Percentiles rank a stretch among this genome's conserved stretches.
phyloP scores from a whole-genome alignment of 1,284 basidiomycete genomes.

The Rhodotorula sp. region DNA sequence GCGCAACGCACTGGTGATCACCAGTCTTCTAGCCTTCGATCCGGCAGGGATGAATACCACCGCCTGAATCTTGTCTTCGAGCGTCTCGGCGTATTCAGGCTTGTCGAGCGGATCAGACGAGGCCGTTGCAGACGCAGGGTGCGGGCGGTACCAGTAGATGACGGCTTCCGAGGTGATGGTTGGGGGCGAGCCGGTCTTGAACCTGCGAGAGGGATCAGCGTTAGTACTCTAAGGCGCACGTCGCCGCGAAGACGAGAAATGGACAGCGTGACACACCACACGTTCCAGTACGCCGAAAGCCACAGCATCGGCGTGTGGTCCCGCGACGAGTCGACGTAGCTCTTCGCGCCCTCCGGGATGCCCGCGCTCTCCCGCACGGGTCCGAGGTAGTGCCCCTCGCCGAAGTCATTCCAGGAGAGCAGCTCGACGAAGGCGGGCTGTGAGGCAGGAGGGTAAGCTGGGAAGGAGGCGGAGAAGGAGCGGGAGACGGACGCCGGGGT shows the following conservation, averaged over 20 bases:
- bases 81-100: not conserved
- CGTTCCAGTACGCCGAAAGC: constrained; percentile 3
- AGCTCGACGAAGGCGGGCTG: constrained; percentile 19
- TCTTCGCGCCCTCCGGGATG: not conserved
- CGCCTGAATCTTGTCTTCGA: constrained; percentile 6
- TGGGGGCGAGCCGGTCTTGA: constrained; percentile 7
- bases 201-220: not conserved
- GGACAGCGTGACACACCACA: not conserved
- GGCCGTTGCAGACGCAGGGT: not conserved
- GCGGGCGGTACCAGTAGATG: constrained; percentile 7
- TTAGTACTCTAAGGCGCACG: too few relatives aligned
- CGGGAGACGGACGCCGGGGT: not conserved
- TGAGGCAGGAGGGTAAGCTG: not conserved
- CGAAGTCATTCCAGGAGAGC: constrained; percentile 10
- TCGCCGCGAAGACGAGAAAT: too few relatives aligned
- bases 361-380: not conserved
- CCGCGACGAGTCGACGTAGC: not conserved
- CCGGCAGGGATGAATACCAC: constrained; percentile 3
- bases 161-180: not conserved
- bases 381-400: constrained; percentile 13
- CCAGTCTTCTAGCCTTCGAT: not conserved
- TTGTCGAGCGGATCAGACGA: not conserved
- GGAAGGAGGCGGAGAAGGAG: not conserved
- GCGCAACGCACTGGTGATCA: not conserved
- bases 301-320: constrained; percentile 20